These are phyloP conservation scores for Solanum peruvianum DNA, from an alignment of 257 asterid species.

Conservation along the genomic window DNA sequence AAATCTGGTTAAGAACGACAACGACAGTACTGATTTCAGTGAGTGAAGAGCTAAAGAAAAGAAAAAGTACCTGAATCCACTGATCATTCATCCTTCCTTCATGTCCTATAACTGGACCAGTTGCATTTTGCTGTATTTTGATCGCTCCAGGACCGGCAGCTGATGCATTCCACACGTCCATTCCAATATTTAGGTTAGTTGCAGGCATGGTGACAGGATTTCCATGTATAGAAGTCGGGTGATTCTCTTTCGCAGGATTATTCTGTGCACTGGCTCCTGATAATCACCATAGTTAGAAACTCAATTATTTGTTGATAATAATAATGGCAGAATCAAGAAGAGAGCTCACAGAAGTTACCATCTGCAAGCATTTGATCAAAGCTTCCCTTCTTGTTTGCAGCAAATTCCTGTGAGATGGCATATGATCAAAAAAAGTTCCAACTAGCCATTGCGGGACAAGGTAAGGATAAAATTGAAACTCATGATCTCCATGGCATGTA, in stretches of 20 bases:
- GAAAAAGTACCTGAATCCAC: slow-evolving; percentile 56
- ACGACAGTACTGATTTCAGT: background rate
- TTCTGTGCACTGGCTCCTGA: slow-evolving; percentile 73
- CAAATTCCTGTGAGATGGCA: slow-evolving; percentile 36
- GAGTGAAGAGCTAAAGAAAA: background rate
- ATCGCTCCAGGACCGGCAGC: slow-evolving; percentile 64
- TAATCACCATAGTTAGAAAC: background rate
- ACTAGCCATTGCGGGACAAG: background rate
- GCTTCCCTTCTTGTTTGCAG: slow-evolving; percentile 76
- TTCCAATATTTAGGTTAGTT: slow-evolving; percentile 76
- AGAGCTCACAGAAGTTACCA: slow-evolving; percentile 32
- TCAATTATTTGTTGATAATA: background rate
- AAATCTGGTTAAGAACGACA: background rate
- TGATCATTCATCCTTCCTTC: slow-evolving; percentile 63
- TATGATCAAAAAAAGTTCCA: background rate
- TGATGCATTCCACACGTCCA: slow-evolving; percentile 85
- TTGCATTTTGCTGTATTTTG: slow-evolving; percentile 40
- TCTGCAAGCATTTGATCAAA: slow-evolving; percentile 94
- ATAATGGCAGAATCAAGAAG: background rate
- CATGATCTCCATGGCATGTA: background rate
- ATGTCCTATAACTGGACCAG: slow-evolving; percentile 43
- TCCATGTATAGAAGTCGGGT: slow-evolving; percentile 51
- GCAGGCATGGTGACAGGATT: slow-evolving; percentile 65
- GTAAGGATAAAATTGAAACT: background rate
- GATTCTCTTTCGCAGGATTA: slow-evolving; percentile 27